phyloP scores from a whole-genome alignment of 371 early-diverging fungal species.

The Apophysomyces ossiformis region DNA sequence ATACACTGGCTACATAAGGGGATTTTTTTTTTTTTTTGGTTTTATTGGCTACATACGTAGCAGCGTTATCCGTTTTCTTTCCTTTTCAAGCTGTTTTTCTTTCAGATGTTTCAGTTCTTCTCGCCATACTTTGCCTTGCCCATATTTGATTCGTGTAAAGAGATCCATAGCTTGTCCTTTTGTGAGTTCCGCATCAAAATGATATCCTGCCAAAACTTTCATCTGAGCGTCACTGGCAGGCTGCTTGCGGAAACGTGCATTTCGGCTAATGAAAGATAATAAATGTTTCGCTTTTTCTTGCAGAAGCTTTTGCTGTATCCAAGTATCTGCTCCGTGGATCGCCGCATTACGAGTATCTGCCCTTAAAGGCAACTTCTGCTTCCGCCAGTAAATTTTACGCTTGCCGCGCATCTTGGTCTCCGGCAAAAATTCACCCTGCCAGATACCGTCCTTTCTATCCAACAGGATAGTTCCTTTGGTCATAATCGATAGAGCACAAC shows the following conservation, averaged over 20 bases:
- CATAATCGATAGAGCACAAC: conserved; percentile 41
- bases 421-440: conserved; percentile 1
- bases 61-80: conserved; percentile 2
- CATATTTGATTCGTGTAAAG: conserved; percentile 53
- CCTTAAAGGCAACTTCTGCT: conserved; percentile 29
- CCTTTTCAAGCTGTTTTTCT: background rate
- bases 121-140: conserved; percentile 42
- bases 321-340: conserved; percentile 68
- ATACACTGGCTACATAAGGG: background rate
- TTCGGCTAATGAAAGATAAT: conserved; percentile 25
- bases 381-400: conserved; percentile 4
- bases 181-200: conserved; percentile 32
- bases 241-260: conserved; percentile 57
- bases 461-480: conserved; percentile 30
- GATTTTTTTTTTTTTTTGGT: no score
- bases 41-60: background rate
- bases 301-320: conserved; percentile 40
- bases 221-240: conserved; percentile 61
- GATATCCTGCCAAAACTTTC: conserved; percentile 34
- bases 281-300: background rate
- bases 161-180: conserved; percentile 68
- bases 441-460: conserved; percentile 23
- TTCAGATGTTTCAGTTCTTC: background rate
- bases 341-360: conserved; percentile 53
- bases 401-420: conserved; percentile 2